Percentiles rank a stretch among this genome's conserved stretches.
Evolutionary conservation across 1,284 basidiomycete genomes (phyloP).

Genomic region (Gymnopus androsaceus): DNA sequence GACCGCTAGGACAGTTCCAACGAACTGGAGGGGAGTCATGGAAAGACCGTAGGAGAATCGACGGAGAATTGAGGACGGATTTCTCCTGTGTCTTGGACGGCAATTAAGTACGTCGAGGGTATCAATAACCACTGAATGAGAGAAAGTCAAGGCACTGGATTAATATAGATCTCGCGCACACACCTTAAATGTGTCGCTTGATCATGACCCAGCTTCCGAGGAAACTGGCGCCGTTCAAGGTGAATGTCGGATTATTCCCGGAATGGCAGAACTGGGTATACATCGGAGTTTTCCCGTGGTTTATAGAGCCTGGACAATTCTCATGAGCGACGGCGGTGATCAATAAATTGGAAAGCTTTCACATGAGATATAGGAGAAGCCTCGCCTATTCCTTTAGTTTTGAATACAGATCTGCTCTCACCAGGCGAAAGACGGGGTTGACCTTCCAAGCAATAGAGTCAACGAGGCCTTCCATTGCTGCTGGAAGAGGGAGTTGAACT

Average conservation of each 20-base stretch:
- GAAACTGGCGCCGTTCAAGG: background rate
- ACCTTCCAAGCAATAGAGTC: too few relatives aligned
- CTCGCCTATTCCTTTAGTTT: background rate
- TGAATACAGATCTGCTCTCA: background rate
- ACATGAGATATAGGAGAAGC: background rate
- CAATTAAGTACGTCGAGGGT: background rate
- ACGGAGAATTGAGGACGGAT: background rate
- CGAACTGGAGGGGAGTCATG: background rate
- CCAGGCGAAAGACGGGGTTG: too few relatives aligned
- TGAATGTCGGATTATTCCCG: constrained; percentile 1
- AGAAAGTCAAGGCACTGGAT: background rate
- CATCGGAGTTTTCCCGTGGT: background rate
- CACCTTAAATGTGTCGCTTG: background rate
- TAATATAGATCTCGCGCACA: background rate
- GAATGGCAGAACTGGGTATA: background rate
- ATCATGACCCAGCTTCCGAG: background rate
- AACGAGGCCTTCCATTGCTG: too few relatives aligned
- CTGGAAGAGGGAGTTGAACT: too few relatives aligned
- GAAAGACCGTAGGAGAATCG: background rate
- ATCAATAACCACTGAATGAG: background rate
- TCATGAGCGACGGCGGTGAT: too few relatives aligned
- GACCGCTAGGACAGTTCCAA: background rate
- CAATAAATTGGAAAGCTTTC: background rate
- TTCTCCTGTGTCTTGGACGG: background rate
- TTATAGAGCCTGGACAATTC: background rate